Evolutionary conservation across 2,329 filamentous ascomycete genomes (phyloP).

Genomic region (Botrytis elliptica): DNA sequence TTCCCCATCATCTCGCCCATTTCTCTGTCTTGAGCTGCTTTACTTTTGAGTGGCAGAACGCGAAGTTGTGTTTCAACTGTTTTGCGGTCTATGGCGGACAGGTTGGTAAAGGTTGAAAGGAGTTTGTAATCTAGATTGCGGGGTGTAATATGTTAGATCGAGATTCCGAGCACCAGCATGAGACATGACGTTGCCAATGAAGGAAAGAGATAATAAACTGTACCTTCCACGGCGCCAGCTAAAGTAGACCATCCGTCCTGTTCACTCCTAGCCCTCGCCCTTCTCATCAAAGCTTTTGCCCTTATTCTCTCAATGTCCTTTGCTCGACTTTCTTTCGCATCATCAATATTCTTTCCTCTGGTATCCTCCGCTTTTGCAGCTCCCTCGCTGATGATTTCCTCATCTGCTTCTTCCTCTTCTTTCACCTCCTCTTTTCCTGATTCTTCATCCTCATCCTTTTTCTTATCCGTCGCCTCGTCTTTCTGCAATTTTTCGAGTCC

Average conservation of each 20-base stretch:
- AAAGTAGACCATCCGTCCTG: conserved; percentile 77
- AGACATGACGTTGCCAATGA: background rate
- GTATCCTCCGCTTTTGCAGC: conserved; percentile 49
- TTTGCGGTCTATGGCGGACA: conserved; percentile 64
- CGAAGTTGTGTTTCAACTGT: conserved; percentile 66
- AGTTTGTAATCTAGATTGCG: conserved; percentile 64
- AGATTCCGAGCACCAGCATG: background rate
- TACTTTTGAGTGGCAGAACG: conserved; percentile 65
- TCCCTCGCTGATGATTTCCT: conserved; percentile 59
- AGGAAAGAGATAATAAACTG: background rate
- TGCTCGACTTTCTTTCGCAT: conserved; percentile 71
- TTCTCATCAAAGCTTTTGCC: conserved; percentile 71
- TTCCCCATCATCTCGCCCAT: conserved; percentile 98
- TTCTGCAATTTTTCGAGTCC: conserved; percentile 62
- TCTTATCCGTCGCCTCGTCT: conserved; percentile 38
- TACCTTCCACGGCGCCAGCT: conserved; percentile 64
- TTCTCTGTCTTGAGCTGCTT: conserved; percentile 80
- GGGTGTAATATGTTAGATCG: background rate
- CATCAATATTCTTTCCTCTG: conserved; percentile 41
- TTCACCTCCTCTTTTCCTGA: conserved; percentile 49
- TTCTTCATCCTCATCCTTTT: conserved; percentile 44
- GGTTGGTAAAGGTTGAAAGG: conserved; percentile 57
- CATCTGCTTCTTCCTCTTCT: conserved; percentile 50
- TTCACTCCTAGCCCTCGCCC: conserved; percentile 53
- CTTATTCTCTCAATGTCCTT: conserved; percentile 76